A percentile compares a stretch with the other conserved stretches of the same genome.
Evolutionary conservation across 805 yeast species (phyloP).

Genomic region (Pachysolen tannophilus): DNA sequence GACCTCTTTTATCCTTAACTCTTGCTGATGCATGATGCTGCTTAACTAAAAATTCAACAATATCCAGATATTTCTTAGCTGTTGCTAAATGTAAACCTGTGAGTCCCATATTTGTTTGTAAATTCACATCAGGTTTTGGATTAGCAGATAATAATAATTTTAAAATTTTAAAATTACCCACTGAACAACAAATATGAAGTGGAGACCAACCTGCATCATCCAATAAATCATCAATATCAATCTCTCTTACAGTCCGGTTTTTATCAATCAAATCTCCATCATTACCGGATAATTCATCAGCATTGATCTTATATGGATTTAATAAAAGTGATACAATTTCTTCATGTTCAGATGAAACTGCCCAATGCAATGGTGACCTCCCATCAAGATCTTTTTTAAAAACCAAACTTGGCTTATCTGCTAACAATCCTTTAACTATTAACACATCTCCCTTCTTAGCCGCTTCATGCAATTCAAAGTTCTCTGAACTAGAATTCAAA

Average conservation of each 20-base stretch:
- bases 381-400: constrained; percentile 57
- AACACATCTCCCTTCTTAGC: constrained; percentile 52
- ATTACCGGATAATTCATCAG: constrained; percentile 2
- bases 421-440: constrained; percentile 42
- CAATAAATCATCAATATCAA: constrained; percentile 57
- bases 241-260: constrained; percentile 17
- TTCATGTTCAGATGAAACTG: constrained; percentile 53
- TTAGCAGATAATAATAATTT: constrained; percentile 38
- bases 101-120: constrained; percentile 58
- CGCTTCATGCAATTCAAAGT: constrained; percentile 46
- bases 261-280: not conserved
- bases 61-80: constrained; percentile 51
- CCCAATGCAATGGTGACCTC: constrained; percentile 86
- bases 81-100: constrained; percentile 74
- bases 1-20: constrained; percentile 58
- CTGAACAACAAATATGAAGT: constrained; percentile 71
- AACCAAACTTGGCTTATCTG: constrained; percentile 39
- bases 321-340: constrained; percentile 42
- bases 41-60: constrained; percentile 44
- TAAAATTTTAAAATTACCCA: constrained; percentile 54
- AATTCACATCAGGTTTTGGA: constrained; percentile 54
- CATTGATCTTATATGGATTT: constrained; percentile 23
- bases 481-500: not conserved
- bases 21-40: constrained; percentile 54
- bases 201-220: constrained; percentile 90